A percentile compares a stretch with the other conserved stretches of the same genome.
These are phyloP conservation scores for Talaromyces albobiverticillius DNA, from an alignment of 2,329 filamentous ascomycete genomes.

Conservation along the genomic window DNA sequence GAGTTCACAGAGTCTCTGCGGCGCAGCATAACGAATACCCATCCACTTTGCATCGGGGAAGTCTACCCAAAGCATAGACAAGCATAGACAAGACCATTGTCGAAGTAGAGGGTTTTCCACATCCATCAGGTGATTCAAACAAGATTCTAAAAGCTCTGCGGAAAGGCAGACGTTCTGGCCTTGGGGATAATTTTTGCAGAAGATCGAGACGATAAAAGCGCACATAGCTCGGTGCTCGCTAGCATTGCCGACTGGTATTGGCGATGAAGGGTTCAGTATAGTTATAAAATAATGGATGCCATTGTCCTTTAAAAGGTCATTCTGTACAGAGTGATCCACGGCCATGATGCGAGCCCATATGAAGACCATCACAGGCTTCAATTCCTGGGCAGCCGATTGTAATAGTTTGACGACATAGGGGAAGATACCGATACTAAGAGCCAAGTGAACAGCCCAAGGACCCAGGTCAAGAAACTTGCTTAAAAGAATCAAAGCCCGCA, in stretches of 20 bases:
- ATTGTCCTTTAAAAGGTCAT: constrained; percentile 92
- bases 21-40: constrained; percentile 85
- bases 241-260: constrained; percentile 79
- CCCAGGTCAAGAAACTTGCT: constrained; percentile 93
- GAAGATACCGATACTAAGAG: constrained; percentile 96
- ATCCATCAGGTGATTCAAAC: constrained; percentile 77
- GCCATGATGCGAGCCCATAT: constrained; percentile 97
- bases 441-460: constrained; percentile 97
- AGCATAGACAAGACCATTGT: constrained; percentile 93
- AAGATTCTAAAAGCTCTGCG: constrained; percentile 85
- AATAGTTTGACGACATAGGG: constrained; percentile 97
- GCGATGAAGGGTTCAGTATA: constrained; percentile 80
- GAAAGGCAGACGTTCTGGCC: constrained; percentile 90
- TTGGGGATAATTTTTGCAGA: constrained; percentile 91
- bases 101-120: constrained; percentile 82
- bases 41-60: constrained; percentile 92
- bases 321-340: constrained; percentile 90
- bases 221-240: constrained; percentile 99
- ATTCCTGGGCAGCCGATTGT: constrained; percentile 87
- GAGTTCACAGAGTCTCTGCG: constrained; percentile 73
- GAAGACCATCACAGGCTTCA: constrained; percentile 99
- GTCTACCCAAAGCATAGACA: constrained; percentile 91
- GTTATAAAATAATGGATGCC: constrained; percentile 96
- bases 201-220: constrained; percentile 94
- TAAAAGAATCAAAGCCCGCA: constrained; percentile 84